phyloP scores from a whole-genome alignment of 306 rosid species.

The Quercus agrifolia region DNA sequence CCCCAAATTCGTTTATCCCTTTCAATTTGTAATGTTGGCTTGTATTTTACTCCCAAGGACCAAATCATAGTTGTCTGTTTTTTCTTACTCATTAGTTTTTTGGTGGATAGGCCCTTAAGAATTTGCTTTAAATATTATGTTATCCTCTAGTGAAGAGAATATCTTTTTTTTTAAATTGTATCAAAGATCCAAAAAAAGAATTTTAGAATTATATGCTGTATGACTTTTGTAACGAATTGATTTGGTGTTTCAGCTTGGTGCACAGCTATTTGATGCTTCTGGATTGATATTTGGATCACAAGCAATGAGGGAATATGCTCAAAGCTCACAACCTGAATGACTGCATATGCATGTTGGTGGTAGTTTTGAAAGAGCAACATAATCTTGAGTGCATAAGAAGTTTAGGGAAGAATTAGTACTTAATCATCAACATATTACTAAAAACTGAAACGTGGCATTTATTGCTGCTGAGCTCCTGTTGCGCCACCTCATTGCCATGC shows the following conservation, averaged over 20 bases:
- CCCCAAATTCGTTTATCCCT: too few species aligned
- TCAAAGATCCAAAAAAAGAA: neutral
- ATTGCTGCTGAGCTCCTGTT: too few species aligned
- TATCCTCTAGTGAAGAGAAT: too few species aligned
- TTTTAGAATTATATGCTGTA: neutral
- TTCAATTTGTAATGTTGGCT: too few species aligned
- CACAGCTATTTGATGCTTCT: constrained; percentile 62
- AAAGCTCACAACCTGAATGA: constrained; percentile 12
- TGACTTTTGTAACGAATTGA: constrained; percentile 23
- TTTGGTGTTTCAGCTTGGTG: constrained; percentile 45
- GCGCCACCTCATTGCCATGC: too few species aligned
- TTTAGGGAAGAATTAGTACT: neutral
- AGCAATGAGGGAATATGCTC: constrained; percentile 54
- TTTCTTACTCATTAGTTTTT: too few species aligned
- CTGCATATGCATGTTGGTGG: constrained; percentile 46
- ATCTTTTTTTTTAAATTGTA: neutral
- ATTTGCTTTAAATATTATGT: too few species aligned
- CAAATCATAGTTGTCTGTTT: too few species aligned
- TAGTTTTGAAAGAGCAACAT: constrained; percentile 62
- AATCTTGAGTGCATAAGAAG: constrained; percentile 18
- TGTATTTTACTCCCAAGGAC: too few species aligned
- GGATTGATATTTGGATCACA: constrained; percentile 73
- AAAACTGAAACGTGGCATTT: too few species aligned
- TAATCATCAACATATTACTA: too few species aligned
- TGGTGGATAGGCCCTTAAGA: too few species aligned